Conservation (phyloP, 1,284 basidiomycete genomes). For the Takashimella tepidaria region DNA sequence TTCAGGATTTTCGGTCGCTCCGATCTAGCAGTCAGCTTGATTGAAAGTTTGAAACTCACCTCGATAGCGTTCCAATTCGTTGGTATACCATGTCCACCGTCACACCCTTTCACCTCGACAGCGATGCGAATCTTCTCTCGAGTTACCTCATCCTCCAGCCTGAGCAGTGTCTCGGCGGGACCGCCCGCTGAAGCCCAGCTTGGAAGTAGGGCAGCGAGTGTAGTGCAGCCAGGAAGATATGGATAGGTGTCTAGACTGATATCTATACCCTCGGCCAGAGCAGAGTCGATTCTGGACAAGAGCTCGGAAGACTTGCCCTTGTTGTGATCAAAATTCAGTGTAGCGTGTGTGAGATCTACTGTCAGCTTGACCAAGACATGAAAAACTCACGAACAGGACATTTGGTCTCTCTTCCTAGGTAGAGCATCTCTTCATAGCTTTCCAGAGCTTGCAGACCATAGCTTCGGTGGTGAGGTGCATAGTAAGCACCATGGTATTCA, state of each 20-base stretch:
- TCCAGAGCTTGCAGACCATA: conserved; percentile 40
- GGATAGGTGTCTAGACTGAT: conserved; percentile 45
- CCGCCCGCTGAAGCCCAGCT: conserved; percentile 41
- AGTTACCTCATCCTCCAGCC: conserved; percentile 26
- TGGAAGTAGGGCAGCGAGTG: conserved; percentile 39
- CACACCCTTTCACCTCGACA: conserved; percentile 39
- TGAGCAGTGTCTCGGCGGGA: conserved; percentile 28
- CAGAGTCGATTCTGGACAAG: conserved; percentile 31
- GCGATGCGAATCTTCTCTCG: conserved; percentile 37
- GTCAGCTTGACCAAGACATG: neutral
- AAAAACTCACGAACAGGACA: conserved; percentile 34
- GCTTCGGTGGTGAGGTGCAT: conserved; percentile 43
- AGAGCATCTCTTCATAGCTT: conserved; percentile 43
- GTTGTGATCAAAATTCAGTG: conserved; percentile 45
- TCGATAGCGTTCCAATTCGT: conserved; percentile 42
- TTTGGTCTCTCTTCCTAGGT: conserved; percentile 29
- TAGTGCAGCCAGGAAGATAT: conserved; percentile 44
- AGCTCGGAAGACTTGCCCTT: conserved; percentile 33
- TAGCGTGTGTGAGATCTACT: conserved; percentile 44
- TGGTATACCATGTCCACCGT: conserved; percentile 45
- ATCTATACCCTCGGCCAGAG: conserved; percentile 26
- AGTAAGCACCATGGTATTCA: conserved; percentile 37
- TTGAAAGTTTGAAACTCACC: neutral
- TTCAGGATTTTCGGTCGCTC: conserved; percentile 24
- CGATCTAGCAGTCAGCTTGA: conserved; percentile 18